Base-by-base conservation (phyloP, 352 stramenopile species). In the Phytophthora hibernalis region DNA sequence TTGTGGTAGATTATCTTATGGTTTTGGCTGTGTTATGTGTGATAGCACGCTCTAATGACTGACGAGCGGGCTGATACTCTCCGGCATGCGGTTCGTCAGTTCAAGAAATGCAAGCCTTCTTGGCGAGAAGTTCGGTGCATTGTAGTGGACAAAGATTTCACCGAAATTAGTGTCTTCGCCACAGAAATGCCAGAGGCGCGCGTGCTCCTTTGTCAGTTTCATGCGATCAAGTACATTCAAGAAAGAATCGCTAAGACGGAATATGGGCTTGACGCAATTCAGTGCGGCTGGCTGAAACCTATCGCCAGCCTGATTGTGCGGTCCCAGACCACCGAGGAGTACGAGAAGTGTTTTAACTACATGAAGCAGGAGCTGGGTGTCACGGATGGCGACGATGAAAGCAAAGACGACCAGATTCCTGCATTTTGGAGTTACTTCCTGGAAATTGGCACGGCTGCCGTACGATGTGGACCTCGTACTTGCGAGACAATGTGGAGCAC, bases 61-160 rank as follows among this genome's bases (percentile, higher is more conserved):
- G 38, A 64, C 15, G 49, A 67, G 13, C 33, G 22, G 0, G 9
- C 11, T 22, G 26, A 59, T 2, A 54, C 58, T 1, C 31, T 71
- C 0, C 30, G 30, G 2, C 65, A 21, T 24, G 49, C 49, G 0
- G 28, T 54, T 24, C 6, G 6, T 0, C 44, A 58, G 35, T 69
- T 64, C 51, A 69, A 69, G 31, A 35, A 21, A 37, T 16, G 7
- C 22, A 69, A 69, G 16, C 43, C 22, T 3, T 8, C n/a, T 13
- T 71, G 54, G 54, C 20, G 1, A 1, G 30, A 66, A 5, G 20
- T 66, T 24, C 21, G 21, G 0, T 66, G 48, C 35, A 49, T 71
- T 40, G 26, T 71, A 11, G 57, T 61, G 18, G 63, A 71, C 21
- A 71, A 71, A 30, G 40, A 71, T 10, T 71, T 71, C 31, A 71